Conservation (phyloP, 371 early-diverging fungal genomes). For the Dichotomocladium elegans region DNA sequence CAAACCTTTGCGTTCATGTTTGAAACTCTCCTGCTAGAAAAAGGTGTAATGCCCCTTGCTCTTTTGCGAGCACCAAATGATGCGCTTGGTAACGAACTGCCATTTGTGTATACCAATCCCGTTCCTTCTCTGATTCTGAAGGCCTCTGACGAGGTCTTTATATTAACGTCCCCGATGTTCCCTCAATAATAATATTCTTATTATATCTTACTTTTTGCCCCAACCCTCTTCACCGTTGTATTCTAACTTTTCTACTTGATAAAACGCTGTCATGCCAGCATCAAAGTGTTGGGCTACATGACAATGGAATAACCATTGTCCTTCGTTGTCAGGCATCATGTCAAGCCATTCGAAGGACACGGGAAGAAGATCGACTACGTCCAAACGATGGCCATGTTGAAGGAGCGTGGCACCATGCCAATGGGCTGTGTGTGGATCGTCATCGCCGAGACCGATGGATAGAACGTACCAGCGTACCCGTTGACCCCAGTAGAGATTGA, state of each 20-base stretch:
- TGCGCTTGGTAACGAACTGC: slow-evolving; percentile 38
- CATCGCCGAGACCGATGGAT: slow-evolving; percentile 32
- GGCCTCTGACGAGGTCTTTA: slow-evolving; percentile 22
- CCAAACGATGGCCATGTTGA: slow-evolving; percentile 40
- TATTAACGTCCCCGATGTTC: slow-evolving; percentile 7
- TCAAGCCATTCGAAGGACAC: slow-evolving; percentile 40
- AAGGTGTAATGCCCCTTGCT: slow-evolving; percentile 42
- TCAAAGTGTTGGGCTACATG: slow-evolving; percentile 47
- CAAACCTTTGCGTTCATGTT: slow-evolving; percentile 36
- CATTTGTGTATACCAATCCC: slow-evolving; percentile 56
- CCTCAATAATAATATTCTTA: not conserved
- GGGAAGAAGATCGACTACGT: slow-evolving; percentile 44
- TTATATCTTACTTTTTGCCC: slow-evolving; percentile 11
- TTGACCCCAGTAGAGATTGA: slow-evolving; percentile 32
- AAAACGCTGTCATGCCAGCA: slow-evolving; percentile 45
- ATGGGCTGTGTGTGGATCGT: slow-evolving; percentile 50
- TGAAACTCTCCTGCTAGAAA: slow-evolving; percentile 29
- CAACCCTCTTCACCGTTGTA: slow-evolving; percentile 47
- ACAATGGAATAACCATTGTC: slow-evolving; percentile 53
- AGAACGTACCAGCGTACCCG: slow-evolving; percentile 49
- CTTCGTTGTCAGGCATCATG: slow-evolving; percentile 51
- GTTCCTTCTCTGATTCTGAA: slow-evolving; percentile 35
- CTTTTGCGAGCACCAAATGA: slow-evolving; percentile 40
- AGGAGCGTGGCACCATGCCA: slow-evolving; percentile 51
- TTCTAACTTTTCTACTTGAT: slow-evolving; percentile 41